Percentiles rank a stretch among this genome's conserved stretches.
Conservation (phyloP, 768 basidiomycete species). For the Trichaptum fuscoviolaceum region DNA sequence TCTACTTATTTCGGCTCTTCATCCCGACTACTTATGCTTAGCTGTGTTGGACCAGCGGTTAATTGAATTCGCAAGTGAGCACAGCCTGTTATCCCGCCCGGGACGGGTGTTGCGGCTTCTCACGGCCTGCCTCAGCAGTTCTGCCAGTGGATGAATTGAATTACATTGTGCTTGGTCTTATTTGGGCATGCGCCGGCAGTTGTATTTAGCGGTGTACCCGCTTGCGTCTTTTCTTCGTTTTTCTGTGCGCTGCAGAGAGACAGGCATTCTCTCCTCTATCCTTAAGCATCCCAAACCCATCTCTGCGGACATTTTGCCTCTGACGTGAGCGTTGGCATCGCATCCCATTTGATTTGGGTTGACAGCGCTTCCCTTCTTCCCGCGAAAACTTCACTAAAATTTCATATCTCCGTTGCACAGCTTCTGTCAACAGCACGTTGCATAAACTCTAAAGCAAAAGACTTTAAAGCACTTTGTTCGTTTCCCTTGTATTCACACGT, state of each 20-base stretch:
- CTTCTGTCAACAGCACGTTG: neutral
- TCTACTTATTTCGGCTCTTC: too few relatives aligned
- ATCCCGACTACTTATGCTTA: too few relatives aligned
- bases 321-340: too few relatives aligned
- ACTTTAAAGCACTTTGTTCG: neutral
- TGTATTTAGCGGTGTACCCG: neutral
- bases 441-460: too few relatives aligned
- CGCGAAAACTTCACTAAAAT: neutral
- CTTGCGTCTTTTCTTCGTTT: neutral
- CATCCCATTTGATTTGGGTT: neutral
- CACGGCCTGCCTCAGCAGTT: too few relatives aligned
- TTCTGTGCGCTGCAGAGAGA: neutral
- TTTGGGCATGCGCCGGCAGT: neutral
- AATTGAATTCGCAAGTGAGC: too few relatives aligned
- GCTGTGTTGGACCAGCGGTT: too few relatives aligned
- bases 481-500: neutral
- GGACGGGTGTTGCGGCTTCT: too few relatives aligned
- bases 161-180: neutral
- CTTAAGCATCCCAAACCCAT: neutral
- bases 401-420: conserved; percentile 1
- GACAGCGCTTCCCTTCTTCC: neutral
- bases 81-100: too few relatives aligned
- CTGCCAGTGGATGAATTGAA: neutral
- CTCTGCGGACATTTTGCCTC: neutral
- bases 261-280: neutral